Base-by-base conservation (phyloP, 2,329 filamentous ascomycete genomes). In the Sporothrix brunneoviolacea region DNA sequence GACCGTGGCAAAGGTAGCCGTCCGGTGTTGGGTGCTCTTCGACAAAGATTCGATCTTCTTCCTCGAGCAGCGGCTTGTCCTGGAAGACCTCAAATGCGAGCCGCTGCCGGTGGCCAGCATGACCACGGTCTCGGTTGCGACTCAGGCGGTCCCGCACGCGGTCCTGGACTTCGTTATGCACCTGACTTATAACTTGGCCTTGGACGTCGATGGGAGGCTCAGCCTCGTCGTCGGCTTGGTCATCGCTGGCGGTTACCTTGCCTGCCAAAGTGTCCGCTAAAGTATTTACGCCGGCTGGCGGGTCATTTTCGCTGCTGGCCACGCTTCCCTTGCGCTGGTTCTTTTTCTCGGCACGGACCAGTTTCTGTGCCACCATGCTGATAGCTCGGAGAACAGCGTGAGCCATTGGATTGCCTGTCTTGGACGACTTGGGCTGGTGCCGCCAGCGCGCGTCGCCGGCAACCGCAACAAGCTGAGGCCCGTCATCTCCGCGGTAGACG, bases 1-100 rank as follows among this genome's bases (percentile, higher is more conserved):
- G 77, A 49, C 89, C 88, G 58, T 95, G 89, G 69, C 91, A 97
- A 18, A 98, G 81, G 65, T 98, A 98, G 48, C 91, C 91, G 58
- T 89, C 87, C 28, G 80, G 77, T 57, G 75, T 79, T 36, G 77
- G 79, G 61, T 84, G 85, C 59, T 83, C 82, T 59, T 79, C 70
- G 43, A 74, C 71, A 61, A 82, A 87, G 55, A 84, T 78, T 49
- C 69, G 64, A 55, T 72, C 68, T 64, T 93, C 86, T 50, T 87
- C 70, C 3, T 75, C 70, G n/a, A 85, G 79, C 30, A 91, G 70
- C 9, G 88, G 84, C 27, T 72, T 69, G 62, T 87, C 84, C 60
- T 81, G 78, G 62, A 88, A 86, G 41, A 81, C 80, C 59, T 79
- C 83, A 55, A 76, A 81, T 36, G 72, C 72, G 47, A 79, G 67